A percentile compares a stretch with the other conserved stretches of the same genome.
phyloP scores from a whole-genome alignment of 2,329 filamentous ascomycete species.

The Keithomyces neogunnii region DNA sequence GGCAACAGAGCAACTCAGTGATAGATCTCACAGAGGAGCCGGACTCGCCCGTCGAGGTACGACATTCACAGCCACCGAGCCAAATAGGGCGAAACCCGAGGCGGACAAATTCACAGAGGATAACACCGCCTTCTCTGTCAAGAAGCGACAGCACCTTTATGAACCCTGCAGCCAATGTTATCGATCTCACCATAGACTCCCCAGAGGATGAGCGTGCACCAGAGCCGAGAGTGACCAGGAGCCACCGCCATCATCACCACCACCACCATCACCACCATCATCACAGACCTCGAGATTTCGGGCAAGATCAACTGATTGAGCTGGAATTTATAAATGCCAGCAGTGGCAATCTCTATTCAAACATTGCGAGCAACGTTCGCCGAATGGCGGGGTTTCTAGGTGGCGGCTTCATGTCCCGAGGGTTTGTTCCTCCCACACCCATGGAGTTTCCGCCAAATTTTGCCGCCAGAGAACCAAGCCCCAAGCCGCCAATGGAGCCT shows the following conservation, averaged over 20 bases:
- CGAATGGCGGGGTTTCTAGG: conserved; percentile 19
- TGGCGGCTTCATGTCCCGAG: conserved; percentile 12
- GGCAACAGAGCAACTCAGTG: conserved; percentile 19
- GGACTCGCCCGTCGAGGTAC: conserved; percentile 34
- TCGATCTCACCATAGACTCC: conserved; percentile 45
- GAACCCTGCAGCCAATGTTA: conserved; percentile 27
- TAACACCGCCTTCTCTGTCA: conserved; percentile 32
- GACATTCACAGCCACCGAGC: conserved; percentile 18
- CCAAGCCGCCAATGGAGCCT: conserved; percentile 48
- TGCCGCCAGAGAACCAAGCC: conserved; percentile 23
- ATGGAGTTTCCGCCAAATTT: conserved; percentile 19
- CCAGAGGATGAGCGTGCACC: conserved; percentile 22
- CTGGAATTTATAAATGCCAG: conserved; percentile 17
- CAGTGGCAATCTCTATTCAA: conserved; percentile 7
- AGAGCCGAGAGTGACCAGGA: conserved; percentile 4
- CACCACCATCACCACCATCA: conserved; percentile 11
- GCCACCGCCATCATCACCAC: conserved; percentile 7
- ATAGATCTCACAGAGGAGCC: conserved; percentile 45
- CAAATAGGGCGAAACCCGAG: conserved; percentile 26
- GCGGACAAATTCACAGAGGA: conserved; percentile 30
- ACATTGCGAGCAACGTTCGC: conserved; percentile 15
- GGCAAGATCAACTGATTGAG: conserved; percentile 16
- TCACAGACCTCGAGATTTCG: conserved; percentile 2
- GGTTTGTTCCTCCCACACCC: conserved; percentile 9
- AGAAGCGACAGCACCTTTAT: conserved; percentile 37